Evolutionary conservation across 495 filamentous ascomycete species (phyloP), one percentile per base, ranked within the genome.

Genomic region (Penicillium crystallinum): DNA sequence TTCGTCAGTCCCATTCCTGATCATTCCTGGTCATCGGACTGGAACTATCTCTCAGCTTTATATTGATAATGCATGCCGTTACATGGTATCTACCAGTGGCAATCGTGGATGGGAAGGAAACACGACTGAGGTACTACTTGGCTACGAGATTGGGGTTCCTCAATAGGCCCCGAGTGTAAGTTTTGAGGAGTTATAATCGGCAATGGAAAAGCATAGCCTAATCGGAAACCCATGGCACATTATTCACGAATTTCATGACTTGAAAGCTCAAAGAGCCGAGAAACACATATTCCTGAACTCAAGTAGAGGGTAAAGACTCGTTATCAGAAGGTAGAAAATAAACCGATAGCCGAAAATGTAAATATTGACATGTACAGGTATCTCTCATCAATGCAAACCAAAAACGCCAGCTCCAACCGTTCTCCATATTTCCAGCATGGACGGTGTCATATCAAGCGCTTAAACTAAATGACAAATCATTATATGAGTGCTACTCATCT

Each of bases 51-150:
- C 86, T 0, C 78, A 81, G 52, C 67, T 96, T 22, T 90, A 90
- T 61, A 76, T 95, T 42, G 93, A 98, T 66, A 87, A 89, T 23
- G 90, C 89, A 0, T 93, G 89, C 58, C 78, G 84, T 29, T 96
- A 90, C 66, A 90, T 98, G 83, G 79, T 98, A 40, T 92, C 88
- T 2, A 85, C 88, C 2, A 90, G 87, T 27, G 93, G 93, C 1
- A 97, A 91, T 55, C 73, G 93, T 45, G 93, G 93, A 2, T 97
- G 95, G 95, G 95, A 97, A 66, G 93, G 93, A n/a, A 82, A 76
- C 25, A 84, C 78, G 23, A 97, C 93, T 1, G 93, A 98, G 72
- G 90, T 93, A 8, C 67, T 97, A 25, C 78, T 98, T 36, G 93
- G 93, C 41, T 98, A 98, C 67, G 93, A 98, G 68, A 95, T 98